A percentile compares a stretch with the other conserved stretches of the same genome.
These are phyloP conservation scores for Lactifluus pinguis DNA, from an alignment of 768 basidiomycete species.

Conservation along the genomic window DNA sequence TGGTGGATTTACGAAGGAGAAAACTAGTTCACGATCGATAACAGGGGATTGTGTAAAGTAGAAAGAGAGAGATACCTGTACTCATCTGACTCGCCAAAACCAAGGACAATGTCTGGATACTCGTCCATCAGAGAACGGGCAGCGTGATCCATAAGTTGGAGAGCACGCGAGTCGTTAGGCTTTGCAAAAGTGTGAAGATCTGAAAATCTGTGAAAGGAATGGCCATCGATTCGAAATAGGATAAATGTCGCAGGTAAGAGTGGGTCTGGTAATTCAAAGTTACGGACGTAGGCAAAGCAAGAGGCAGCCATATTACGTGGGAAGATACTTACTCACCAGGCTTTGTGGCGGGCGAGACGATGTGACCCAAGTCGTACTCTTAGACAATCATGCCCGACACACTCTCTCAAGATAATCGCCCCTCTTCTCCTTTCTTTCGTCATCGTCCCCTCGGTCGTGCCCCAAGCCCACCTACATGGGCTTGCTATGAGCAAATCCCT, in stretches of 20 bases:
- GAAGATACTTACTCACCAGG: slow-evolving; percentile 1
- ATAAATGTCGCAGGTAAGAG: slow-evolving; percentile 79
- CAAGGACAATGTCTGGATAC: slow-evolving; percentile 76
- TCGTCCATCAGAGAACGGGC: slow-evolving; percentile 75
- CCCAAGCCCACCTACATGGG: slow-evolving; percentile 79
- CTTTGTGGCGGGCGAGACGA: background rate
- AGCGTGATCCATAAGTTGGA: slow-evolving; percentile 87
- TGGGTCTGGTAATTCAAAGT: slow-evolving; percentile 82
- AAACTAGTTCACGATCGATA: slow-evolving; percentile 47
- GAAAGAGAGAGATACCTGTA: slow-evolving; percentile 55
- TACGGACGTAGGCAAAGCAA: slow-evolving; percentile 84
- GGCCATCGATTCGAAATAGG: slow-evolving; percentile 84
- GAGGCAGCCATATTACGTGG: slow-evolving; percentile 70
- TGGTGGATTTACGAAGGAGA: slow-evolving; percentile 64
- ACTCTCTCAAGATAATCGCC: slow-evolving; percentile 10
- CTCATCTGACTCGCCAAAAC: slow-evolving; percentile 95
- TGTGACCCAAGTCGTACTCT: too few relatives aligned
- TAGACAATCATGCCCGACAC: background rate
- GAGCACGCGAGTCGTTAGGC: slow-evolving; percentile 84
- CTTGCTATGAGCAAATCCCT: slow-evolving; percentile 82
- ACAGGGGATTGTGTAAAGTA: background rate
- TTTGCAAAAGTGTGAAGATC: slow-evolving; percentile 76
- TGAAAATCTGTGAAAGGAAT: slow-evolving; percentile 90
- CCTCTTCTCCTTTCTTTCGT: slow-evolving; percentile 41
- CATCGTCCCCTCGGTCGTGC: slow-evolving; percentile 72